phyloP scores from a whole-genome alignment of 2,329 filamentous ascomycete genomes.

The Cercospora sp. region DNA sequence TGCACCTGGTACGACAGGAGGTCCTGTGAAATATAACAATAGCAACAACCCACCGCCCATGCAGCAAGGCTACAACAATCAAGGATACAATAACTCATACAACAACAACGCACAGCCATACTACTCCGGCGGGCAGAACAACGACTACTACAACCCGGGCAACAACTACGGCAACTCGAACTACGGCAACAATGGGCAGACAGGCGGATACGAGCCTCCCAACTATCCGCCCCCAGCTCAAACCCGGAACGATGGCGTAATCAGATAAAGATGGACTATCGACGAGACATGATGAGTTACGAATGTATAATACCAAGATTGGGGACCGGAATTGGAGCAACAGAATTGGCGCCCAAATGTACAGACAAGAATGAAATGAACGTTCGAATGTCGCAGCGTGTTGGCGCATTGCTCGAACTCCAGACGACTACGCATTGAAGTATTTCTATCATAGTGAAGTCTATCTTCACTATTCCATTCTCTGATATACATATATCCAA shows the following conservation, averaged over 20 bases:
- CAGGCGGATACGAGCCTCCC: conserved; percentile 20
- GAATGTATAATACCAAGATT: not conserved
- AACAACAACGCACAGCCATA: conserved; percentile 10
- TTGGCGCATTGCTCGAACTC: not conserved
- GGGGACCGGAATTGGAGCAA: not conserved
- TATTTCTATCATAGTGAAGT: not conserved
- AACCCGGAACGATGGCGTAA: conserved; percentile 7
- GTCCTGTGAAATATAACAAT: conserved; percentile 15
- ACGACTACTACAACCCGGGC: conserved; percentile 9
- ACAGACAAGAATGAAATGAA: not conserved
- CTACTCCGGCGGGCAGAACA: conserved; percentile 3
- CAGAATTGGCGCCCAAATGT: not conserved
- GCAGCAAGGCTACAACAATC: conserved; percentile 16
- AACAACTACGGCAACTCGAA: not conserved
- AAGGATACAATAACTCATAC: conserved; percentile 1
- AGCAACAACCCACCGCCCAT: conserved; percentile 13
- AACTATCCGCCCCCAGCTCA: conserved; percentile 18
- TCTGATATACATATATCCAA: not conserved
- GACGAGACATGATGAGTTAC: not conserved
- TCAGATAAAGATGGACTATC: not conserved
- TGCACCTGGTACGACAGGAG: not conserved
- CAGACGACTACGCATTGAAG: not conserved
- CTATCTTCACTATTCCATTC: not conserved
- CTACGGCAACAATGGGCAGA: conserved; percentile 8
- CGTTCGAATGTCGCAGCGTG: not conserved